Conservation (phyloP, 2,329 filamentous ascomycete species). For the Exophiala sp. region DNA sequence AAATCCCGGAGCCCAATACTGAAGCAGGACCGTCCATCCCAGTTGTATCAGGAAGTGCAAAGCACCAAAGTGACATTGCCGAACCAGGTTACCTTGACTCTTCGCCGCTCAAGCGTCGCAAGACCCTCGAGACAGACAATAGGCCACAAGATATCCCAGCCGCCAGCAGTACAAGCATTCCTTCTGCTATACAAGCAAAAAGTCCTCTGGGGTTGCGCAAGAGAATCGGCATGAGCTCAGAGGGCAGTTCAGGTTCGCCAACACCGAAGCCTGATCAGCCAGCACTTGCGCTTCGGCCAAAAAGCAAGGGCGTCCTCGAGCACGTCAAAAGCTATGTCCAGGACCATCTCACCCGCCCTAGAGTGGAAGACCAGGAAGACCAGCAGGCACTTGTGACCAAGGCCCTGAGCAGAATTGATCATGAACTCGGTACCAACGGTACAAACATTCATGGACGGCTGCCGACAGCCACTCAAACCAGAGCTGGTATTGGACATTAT, state of each 20-base stretch:
- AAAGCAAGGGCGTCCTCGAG: not conserved
- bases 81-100: not conserved
- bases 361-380: not conserved
- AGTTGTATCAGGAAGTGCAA: not conserved
- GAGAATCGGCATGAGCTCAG: not conserved
- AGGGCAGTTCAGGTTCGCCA: not conserved
- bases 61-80: not conserved
- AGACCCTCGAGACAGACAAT: conserved; percentile 9
- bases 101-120: conserved; percentile 13
- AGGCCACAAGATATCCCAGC: not conserved
- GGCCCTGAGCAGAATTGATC: not conserved
- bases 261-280: not conserved
- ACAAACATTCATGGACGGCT: too few species aligned
- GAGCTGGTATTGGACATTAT: too few species aligned
- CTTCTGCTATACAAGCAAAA: not conserved
- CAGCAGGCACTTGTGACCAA: not conserved
- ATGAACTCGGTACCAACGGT: not conserved
- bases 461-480: too few species aligned
- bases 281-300: not conserved
- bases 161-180: not conserved
- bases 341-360: not conserved
- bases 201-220: not conserved
- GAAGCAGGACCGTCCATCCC: not conserved
- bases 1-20: not conserved
- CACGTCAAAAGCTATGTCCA: not conserved